These are phyloP conservation scores for Xylaria scruposa DNA, from an alignment of 495 filamentous ascomycete genomes.

Conservation along the genomic window DNA sequence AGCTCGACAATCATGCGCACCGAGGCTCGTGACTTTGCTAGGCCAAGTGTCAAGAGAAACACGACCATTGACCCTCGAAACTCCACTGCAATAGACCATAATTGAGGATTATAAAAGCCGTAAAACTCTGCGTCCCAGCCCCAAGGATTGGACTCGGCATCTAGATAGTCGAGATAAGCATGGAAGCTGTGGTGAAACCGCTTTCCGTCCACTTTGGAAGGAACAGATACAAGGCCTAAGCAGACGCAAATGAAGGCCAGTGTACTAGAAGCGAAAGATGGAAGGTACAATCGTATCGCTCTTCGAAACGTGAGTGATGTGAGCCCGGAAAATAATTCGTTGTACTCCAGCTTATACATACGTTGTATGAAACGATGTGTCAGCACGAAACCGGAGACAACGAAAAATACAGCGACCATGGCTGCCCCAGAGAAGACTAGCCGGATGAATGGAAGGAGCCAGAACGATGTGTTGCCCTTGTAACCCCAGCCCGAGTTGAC, in stretches of 20 bases:
- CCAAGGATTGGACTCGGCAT: constrained; percentile 45
- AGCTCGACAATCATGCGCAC: constrained; percentile 44
- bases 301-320: constrained; percentile 69
- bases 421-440: constrained; percentile 67
- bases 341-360: constrained; percentile 41
- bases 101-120: constrained; percentile 49
- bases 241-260: constrained; percentile 61
- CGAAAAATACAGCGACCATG: constrained; percentile 73
- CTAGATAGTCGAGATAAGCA: constrained; percentile 43
- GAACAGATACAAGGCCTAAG: constrained; percentile 54
- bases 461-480: constrained; percentile 39
- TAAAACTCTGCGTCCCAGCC: constrained; percentile 35
- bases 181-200: constrained; percentile 44
- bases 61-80: constrained; percentile 57
- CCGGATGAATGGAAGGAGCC: constrained; percentile 67
- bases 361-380: constrained; percentile 61
- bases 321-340: constrained; percentile 43
- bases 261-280: constrained; percentile 59
- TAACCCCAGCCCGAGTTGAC: constrained; percentile 54
- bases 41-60: constrained; percentile 48
- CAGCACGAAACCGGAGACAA: constrained; percentile 69
- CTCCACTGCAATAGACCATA: constrained; percentile 61
- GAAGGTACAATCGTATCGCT: constrained; percentile 65
- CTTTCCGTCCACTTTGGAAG: constrained; percentile 37
- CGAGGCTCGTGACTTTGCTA: constrained; percentile 44